phyloP scores from a whole-genome alignment of 352 stramenopile species.

The Blastocystis sp. region DNA sequence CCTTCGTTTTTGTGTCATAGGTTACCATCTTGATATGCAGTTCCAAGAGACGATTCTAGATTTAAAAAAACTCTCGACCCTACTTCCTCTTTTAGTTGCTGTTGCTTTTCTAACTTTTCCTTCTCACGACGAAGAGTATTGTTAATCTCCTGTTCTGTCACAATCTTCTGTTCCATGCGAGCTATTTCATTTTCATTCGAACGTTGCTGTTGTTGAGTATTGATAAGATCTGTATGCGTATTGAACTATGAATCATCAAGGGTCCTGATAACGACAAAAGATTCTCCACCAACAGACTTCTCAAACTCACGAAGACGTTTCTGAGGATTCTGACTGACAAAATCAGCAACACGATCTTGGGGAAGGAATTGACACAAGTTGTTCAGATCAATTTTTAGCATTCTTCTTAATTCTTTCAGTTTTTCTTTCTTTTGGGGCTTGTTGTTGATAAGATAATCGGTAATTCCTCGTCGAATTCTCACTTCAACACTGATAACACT shows the following conservation, averaged over 20 bases:
- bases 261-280: not conserved
- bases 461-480: not conserved
- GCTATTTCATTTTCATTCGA: not conserved
- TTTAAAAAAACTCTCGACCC: not conserved
- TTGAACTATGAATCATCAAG: not conserved
- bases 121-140: slow-evolving; percentile 72
- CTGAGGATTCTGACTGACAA: slow-evolving; percentile 70
- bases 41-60: not conserved
- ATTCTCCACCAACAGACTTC: slow-evolving; percentile 38
- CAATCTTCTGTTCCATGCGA: slow-evolving; percentile 70
- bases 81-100: not conserved
- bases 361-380: slow-evolving; percentile 98
- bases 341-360: slow-evolving; percentile 88
- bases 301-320: slow-evolving; percentile 43
- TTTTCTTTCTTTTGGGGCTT: slow-evolving; percentile 70
- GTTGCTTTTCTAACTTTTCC: slow-evolving; percentile 23
- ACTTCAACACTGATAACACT: slow-evolving; percentile 17
- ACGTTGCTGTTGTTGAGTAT: slow-evolving; percentile 20
- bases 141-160: slow-evolving; percentile 74
- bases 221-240: slow-evolving; percentile 32
- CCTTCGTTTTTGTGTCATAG: not conserved
- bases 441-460: slow-evolving; percentile 75
- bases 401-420: slow-evolving; percentile 78
- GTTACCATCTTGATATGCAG: slow-evolving; percentile 50
- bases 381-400: slow-evolving; percentile 90